Evolutionary conservation across 2,329 filamentous ascomycete genomes (phyloP).

Genomic region (Colletotrichum endophyticum): DNA sequence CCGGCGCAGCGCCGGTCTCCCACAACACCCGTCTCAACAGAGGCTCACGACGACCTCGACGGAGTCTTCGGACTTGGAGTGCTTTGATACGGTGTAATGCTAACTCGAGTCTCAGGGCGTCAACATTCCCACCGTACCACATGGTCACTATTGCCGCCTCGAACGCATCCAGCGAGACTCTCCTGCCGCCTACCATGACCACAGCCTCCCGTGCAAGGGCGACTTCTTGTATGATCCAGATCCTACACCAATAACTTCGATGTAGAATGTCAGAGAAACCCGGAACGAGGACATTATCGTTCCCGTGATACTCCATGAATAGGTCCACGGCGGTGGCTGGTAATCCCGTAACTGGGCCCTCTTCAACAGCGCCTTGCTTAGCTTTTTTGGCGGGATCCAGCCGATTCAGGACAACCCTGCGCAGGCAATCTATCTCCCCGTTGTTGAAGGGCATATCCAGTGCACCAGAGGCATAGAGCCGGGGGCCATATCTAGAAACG

Average conservation of each 20-base stretch:
- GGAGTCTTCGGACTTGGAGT: neutral
- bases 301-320: slow-evolving; percentile 7
- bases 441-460: neutral
- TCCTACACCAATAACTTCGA: slow-evolving; percentile 37
- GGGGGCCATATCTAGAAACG: neutral
- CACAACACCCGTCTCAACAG: neutral
- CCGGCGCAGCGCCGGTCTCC: neutral
- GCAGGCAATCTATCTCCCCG: slow-evolving; percentile 14
- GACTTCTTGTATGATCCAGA: slow-evolving; percentile 37
- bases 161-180: slow-evolving; percentile 5
- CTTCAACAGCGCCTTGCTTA: no score
- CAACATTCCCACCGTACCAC: neutral
- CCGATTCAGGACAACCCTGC: neutral
- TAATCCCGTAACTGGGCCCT: neutral
- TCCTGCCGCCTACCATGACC: slow-evolving; percentile 27
- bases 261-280: slow-evolving; percentile 24
- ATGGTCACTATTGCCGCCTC: neutral
- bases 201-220: slow-evolving; percentile 22
- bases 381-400: neutral
- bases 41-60: no score
- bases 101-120: fast-evolving
- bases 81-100: neutral
- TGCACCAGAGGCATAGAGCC: neutral
- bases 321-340: neutral
- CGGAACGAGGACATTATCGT: neutral